Evolutionary conservation across 1,284 basidiomycete species (phyloP).

Genomic region (Phylloboletellus chloephorus): DNA sequence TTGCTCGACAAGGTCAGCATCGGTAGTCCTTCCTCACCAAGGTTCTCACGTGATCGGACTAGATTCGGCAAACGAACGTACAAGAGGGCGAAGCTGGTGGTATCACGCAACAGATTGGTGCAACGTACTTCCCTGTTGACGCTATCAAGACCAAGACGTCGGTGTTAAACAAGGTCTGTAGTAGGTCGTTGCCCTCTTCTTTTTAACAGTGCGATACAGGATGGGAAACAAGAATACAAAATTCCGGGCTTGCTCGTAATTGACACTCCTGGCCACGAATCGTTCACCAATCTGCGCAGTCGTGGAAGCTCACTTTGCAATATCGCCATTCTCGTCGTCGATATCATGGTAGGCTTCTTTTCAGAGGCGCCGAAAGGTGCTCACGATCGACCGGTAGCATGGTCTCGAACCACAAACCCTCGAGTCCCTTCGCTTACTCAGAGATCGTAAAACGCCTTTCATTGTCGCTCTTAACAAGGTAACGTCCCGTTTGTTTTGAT

Average conservation of each 20-base stretch:
- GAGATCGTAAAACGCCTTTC: slow-evolving; percentile 96
- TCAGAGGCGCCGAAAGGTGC: slow-evolving; percentile 5
- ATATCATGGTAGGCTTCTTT: slow-evolving; percentile 77
- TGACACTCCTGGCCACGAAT: slow-evolving; percentile 99
- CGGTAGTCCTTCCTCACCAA: slow-evolving; percentile 1
- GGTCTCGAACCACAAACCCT: slow-evolving; percentile 97
- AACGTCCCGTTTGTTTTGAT: slow-evolving; percentile 7
- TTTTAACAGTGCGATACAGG: slow-evolving; percentile 37
- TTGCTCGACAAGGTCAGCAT: slow-evolving; percentile 83
- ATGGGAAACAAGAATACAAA: slow-evolving; percentile 87
- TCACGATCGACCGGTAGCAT: slow-evolving; percentile 53
- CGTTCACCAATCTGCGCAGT: slow-evolving; percentile 95
- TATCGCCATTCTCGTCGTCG: slow-evolving; percentile 98
- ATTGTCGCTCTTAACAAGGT: slow-evolving; percentile 99
- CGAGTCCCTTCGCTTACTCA: slow-evolving; percentile 89
- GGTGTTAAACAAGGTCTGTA: slow-evolving; percentile 78
- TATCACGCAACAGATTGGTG: slow-evolving; percentile 99
- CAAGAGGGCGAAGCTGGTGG: slow-evolving; percentile 99
- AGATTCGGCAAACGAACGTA: slow-evolving; percentile 99
- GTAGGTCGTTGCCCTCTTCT: slow-evolving; percentile 3
- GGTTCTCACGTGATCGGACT: slow-evolving; percentile 14
- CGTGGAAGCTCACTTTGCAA: slow-evolving; percentile 98
- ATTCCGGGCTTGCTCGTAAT: slow-evolving; percentile 96
- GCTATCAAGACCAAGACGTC: slow-evolving; percentile 91
- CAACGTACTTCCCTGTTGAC: slow-evolving; percentile 99